Evolutionary conservation across 1,284 basidiomycete genomes (phyloP).

Genomic region (Rhodotorula mucilaginosa): DNA sequence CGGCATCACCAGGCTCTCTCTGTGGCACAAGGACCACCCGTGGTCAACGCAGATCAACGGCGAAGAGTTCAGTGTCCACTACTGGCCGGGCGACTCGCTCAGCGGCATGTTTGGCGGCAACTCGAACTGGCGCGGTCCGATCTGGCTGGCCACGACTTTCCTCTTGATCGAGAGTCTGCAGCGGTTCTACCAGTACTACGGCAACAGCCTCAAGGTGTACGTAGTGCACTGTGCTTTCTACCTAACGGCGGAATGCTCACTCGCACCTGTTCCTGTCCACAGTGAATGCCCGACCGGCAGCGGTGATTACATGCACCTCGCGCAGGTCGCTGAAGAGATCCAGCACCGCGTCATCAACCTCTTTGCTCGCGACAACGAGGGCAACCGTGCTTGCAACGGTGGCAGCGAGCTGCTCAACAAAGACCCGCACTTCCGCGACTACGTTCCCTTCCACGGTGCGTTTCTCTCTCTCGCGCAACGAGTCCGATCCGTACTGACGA

Average conservation of each 20-base stretch:
- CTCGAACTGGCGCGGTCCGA: conserved; percentile 88
- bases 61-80: conserved; percentile 83
- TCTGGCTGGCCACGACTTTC: conserved; percentile 92
- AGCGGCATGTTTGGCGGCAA: conserved; percentile 99
- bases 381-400: conserved; percentile 84
- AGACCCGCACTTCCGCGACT: conserved; percentile 95
- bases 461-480: background rate
- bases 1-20: conserved; percentile 63
- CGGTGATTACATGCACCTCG: conserved; percentile 88
- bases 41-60: conserved; percentile 94
- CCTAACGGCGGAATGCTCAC: background rate
- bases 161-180: conserved; percentile 83
- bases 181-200: conserved; percentile 95
- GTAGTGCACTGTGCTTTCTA: background rate
- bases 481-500: background rate
- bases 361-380: conserved; percentile 75
- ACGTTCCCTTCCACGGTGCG: conserved; percentile 88
- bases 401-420: conserved; percentile 80
- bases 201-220: conserved; percentile 68
- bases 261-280: conserved; percentile 23
- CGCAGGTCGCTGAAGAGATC: conserved; percentile 82
- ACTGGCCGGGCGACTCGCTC: conserved; percentile 96
- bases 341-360: conserved; percentile 97
- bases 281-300: conserved; percentile 89
- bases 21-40: conserved; percentile 84